Base-by-base conservation (phyloP, 2,329 filamentous ascomycete genomes). In the Talaromyces atroroseus region DNA sequence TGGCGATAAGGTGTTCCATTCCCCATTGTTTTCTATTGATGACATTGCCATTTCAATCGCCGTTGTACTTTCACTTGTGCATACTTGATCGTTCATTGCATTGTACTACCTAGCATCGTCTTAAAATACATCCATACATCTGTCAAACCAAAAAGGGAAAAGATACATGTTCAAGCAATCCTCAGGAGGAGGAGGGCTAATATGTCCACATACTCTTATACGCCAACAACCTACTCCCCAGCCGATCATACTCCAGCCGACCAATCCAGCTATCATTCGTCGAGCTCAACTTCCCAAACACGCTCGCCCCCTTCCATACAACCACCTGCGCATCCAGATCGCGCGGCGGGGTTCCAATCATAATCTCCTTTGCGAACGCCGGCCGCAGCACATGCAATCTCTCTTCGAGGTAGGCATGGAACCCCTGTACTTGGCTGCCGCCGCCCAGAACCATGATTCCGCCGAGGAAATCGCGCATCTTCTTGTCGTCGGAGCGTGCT, bases 301-400 rank as follows among this genome's bases (percentile, higher is more conserved):
- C 92, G 69, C 91, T 96, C 0, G 90, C 94, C 3, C 94, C 94
- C 80, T 99, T 99, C 94, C 94, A 99, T 8, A 87, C 86, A 53
- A 97, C 88, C n/a, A 97, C 92, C 74, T 96, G 91, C 59, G 94
- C 90, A 73, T 99, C 94, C 77, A 99, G 87, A 65, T 99, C 94
- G 65, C 92, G 81, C 0, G 94, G 94, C n/a, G 85, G 84, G 20
- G 81, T 78, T 1, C 82, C 83, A 23, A 88, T 83, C 60, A 87
- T 77, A 56, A 88, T 83, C 62, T 85, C 80, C 80, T 94, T 85
- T 5, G 78, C 76, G 61, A 81, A 82, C n/a, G 76, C 78, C 0
- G 82, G 81, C 52, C 81, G 73, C 24, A 86, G 79, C 60, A 81
- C 80, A 65, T 90, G 86, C 51, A 97, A 80, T 64, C 85, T 83